Percentiles rank a stretch among this genome's conserved stretches.
Evolutionary conservation across 148 eudicot genomes (phyloP).

Genomic region (Oxyria digyna): DNA sequence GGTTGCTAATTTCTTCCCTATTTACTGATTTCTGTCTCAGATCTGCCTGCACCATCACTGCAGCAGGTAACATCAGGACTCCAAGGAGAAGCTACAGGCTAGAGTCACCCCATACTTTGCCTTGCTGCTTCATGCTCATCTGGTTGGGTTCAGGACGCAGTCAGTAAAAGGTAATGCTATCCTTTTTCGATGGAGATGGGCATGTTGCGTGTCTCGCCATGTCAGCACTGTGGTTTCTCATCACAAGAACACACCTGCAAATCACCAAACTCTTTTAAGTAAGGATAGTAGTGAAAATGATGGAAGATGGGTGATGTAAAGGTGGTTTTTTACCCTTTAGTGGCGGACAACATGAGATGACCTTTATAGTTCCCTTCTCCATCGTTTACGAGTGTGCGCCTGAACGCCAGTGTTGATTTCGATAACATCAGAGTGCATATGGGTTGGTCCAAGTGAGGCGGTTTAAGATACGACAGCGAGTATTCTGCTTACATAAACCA

Average conservation of each 20-base stretch:
- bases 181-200: constrained; percentile 61
- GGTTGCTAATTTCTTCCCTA: too few relatives aligned
- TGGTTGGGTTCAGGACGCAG: constrained; percentile 42
- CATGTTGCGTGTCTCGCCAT: constrained; percentile 83
- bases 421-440: constrained; percentile 69
- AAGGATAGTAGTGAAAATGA: neutral
- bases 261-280: neutral
- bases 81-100: too few relatives aligned
- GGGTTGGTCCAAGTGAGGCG: constrained; percentile 97
- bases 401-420: constrained; percentile 76
- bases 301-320: neutral
- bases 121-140: constrained; percentile 10
- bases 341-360: constrained; percentile 60
- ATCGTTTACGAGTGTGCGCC: constrained; percentile 61
- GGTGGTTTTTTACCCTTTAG: constrained; percentile 75
- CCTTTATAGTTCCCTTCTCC: constrained; percentile 85
- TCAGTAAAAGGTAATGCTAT: constrained; percentile 65
- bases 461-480: constrained; percentile 87
- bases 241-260: constrained; percentile 69
- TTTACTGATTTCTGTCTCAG: too few relatives aligned
- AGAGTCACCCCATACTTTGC: constrained; percentile 17
- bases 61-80: too few relatives aligned
- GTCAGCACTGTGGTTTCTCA: constrained; percentile 94
- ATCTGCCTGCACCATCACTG: too few relatives aligned
- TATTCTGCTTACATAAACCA: constrained; percentile 54